Conservation (phyloP, 805 yeast species). For the Ogataea trehalophila region DNA sequence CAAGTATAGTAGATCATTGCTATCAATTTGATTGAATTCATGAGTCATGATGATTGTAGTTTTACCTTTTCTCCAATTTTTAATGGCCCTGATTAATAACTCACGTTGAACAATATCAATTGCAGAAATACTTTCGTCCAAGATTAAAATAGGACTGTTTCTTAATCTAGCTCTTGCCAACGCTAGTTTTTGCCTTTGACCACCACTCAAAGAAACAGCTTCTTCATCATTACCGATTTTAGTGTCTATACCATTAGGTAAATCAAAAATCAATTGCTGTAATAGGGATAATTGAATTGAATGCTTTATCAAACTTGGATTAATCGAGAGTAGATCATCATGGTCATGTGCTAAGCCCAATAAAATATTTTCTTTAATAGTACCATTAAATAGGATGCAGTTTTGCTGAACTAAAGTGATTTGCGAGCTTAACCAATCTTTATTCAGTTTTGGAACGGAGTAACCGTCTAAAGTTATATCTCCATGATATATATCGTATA, state of each 20-base stretch:
- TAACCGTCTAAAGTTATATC: constrained; percentile 51
- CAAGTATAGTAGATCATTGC: constrained; percentile 53
- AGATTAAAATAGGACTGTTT: constrained; percentile 67
- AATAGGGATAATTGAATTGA: constrained; percentile 54
- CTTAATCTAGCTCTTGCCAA: constrained; percentile 77
- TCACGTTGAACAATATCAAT: constrained; percentile 53
- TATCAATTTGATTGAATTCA: constrained; percentile 52
- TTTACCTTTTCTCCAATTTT: constrained; percentile 55
- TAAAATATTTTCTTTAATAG: constrained; percentile 59
- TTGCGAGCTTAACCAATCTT: constrained; percentile 52
- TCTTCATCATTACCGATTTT: constrained; percentile 34
- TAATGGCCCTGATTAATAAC: constrained; percentile 44
- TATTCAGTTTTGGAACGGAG: constrained; percentile 38
- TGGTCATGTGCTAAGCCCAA: constrained; percentile 10
- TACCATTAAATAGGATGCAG: constrained; percentile 58
- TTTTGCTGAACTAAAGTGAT: constrained; percentile 73
- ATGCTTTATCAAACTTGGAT: constrained; percentile 27
- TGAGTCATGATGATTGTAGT: constrained; percentile 85
- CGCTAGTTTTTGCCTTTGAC: constrained; percentile 81
- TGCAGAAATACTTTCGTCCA: constrained; percentile 87
- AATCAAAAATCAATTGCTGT: constrained; percentile 39
- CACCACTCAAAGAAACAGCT: constrained; percentile 70
- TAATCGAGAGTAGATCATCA: constrained; percentile 14
- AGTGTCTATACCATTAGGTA: constrained; percentile 56
- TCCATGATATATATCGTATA: constrained; percentile 57